phyloP scores from a whole-genome alignment of 164 flowering plant genomes.

The Platanus orientalis region DNA sequence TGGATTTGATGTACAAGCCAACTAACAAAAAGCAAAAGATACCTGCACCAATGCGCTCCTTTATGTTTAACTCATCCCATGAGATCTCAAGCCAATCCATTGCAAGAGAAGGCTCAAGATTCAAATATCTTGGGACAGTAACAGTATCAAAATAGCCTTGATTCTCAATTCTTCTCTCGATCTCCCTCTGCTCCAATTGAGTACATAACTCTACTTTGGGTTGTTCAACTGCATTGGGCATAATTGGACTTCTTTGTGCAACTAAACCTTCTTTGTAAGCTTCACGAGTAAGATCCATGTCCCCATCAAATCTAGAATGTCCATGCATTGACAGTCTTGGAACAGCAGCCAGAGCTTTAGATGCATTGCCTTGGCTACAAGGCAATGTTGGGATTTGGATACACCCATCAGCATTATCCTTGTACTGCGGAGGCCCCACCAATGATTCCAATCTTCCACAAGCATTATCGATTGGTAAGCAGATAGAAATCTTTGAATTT shows the following conservation, averaged over 20 bases:
- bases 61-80: conserved; percentile 90
- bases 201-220: conserved; percentile 18
- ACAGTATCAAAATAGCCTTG: conserved; percentile 20
- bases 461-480: conserved; percentile 17
- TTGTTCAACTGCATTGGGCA: conserved; percentile 21
- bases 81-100: conserved; percentile 97
- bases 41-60: conserved; percentile 98
- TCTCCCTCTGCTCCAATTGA: conserved; percentile 26
- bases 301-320: conserved; percentile 21
- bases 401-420: conserved; percentile 9
- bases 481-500: conserved; percentile 11
- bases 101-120: conserved; percentile 92
- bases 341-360: conserved; percentile 26
- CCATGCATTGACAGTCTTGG: conserved; percentile 15
- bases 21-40: conserved; percentile 14
- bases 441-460: conserved; percentile 17
- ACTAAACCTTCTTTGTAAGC: conserved; percentile 25
- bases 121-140: conserved; percentile 55
- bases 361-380: conserved; percentile 12
- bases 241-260: conserved; percentile 21
- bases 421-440: conserved; percentile 19
- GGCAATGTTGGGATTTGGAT: conserved; percentile 12
- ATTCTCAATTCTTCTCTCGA: conserved; percentile 17
- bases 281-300: conserved; percentile 19
- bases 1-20: too few species aligned